Evolutionary conservation across 176 grass and related monocot species (phyloP).

Genomic region (Puccinellia tenuiflora): DNA sequence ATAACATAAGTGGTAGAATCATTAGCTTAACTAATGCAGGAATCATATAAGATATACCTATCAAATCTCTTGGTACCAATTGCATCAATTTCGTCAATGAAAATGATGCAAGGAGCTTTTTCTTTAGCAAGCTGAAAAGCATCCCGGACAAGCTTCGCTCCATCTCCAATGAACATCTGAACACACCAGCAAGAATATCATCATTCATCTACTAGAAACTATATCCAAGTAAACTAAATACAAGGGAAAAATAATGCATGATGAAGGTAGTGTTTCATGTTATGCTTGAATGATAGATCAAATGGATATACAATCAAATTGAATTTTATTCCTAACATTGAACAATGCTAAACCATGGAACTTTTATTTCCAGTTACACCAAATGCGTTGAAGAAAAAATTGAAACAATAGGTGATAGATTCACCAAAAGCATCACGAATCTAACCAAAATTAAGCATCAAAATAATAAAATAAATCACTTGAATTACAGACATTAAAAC

Average conservation of each 20-base stretch:
- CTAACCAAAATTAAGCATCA: not conserved
- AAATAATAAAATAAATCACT: not conserved
- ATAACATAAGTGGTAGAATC: not conserved
- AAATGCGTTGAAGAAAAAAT: not conserved
- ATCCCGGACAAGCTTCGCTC: constrained; percentile 89
- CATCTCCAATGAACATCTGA: constrained; percentile 96
- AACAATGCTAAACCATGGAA: not conserved
- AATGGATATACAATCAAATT: not conserved
- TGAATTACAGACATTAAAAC: not conserved
- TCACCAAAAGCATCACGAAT: not conserved
- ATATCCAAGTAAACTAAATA: not conserved
- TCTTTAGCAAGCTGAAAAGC: constrained; percentile 93
- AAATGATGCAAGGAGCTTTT: constrained; percentile 90
- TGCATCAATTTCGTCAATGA: constrained; percentile 96
- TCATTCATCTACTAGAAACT: not conserved
- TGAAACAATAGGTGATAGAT: not conserved
- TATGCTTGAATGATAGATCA: not conserved
- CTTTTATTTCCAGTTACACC: not conserved
- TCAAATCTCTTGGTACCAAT: constrained; percentile 90
- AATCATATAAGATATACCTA: constrained; percentile 37
- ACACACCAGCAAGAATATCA: not conserved
- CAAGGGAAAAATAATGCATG: not conserved
- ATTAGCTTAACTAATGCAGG: not conserved
- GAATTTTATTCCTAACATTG: not conserved
- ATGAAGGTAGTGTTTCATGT: not conserved